These are phyloP conservation scores for Microsporum ferrugineum DNA, from an alignment of 2,329 filamentous ascomycete species.

Conservation along the genomic window DNA sequence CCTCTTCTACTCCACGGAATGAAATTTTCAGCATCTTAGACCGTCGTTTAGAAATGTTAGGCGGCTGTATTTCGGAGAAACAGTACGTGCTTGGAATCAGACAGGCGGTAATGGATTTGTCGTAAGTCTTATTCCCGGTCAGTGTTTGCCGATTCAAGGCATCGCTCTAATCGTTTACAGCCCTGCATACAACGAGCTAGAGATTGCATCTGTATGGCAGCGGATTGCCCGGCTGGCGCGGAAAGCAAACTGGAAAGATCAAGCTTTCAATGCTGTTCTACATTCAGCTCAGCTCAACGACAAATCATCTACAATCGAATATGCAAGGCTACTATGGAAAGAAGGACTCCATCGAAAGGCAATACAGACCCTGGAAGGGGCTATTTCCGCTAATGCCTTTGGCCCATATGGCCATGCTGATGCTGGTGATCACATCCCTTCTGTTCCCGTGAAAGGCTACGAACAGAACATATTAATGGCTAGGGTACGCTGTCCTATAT, in stretches of 20 bases:
- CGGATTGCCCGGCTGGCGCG: slow-evolving; percentile 73
- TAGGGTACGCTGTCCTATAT: slow-evolving; percentile 21
- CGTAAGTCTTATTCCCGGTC: slow-evolving; percentile 21
- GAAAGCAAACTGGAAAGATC: slow-evolving; percentile 70
- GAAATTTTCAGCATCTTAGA: slow-evolving; percentile 47
- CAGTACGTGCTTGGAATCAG: slow-evolving; percentile 82
- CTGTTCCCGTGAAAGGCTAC: slow-evolving; percentile 29
- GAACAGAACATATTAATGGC: slow-evolving; percentile 41
- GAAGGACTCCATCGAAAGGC: slow-evolving; percentile 90
- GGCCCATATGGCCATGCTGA: slow-evolving; percentile 36
- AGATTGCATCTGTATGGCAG: slow-evolving; percentile 77
- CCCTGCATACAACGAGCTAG: slow-evolving; percentile 52
- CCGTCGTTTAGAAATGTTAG: slow-evolving; percentile 74
- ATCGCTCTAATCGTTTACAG: slow-evolving; percentile 18
- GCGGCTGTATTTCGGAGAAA: slow-evolving; percentile 83
- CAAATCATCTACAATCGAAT: slow-evolving; percentile 81
- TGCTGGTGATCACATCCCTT: slow-evolving; percentile 22
- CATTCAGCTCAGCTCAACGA: slow-evolving; percentile 78
- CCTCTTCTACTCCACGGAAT: slow-evolving; percentile 15
- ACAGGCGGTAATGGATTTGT: slow-evolving; percentile 74
- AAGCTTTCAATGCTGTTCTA: slow-evolving; percentile 87
- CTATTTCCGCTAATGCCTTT: slow-evolving; percentile 73
- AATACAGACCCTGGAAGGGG: slow-evolving; percentile 78
- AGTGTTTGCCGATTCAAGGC: background rate
- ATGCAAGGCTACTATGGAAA: slow-evolving; percentile 84